Evolutionary conservation across 2,329 filamentous ascomycete genomes (phyloP).

Genomic region (Paraconiothyrium brasiliense): DNA sequence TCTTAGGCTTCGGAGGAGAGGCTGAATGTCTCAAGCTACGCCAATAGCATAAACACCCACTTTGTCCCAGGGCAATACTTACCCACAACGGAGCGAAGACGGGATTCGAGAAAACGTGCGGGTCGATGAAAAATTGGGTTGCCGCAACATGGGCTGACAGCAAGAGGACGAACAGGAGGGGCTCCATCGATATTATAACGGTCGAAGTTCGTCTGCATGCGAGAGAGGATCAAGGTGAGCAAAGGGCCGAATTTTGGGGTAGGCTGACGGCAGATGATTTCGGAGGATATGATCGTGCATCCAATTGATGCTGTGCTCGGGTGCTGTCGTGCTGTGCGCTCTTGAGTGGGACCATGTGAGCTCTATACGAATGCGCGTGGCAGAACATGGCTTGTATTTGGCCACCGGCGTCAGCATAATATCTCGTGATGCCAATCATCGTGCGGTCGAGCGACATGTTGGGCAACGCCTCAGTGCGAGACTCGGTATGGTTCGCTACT

Average conservation of each 20-base stretch:
- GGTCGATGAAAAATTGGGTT: background rate
- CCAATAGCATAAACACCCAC: too few species aligned
- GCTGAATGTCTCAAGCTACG: too few species aligned
- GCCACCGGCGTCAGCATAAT: background rate
- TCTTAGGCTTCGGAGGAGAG: too few species aligned
- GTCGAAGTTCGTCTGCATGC: background rate
- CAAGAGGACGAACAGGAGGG: background rate
- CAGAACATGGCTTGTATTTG: background rate
- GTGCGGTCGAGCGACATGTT: background rate
- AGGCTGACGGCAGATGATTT: background rate
- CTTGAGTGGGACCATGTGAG: background rate
- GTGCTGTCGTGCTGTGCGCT: background rate
- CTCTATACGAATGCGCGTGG: conserved; percentile 3
- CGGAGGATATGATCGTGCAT: background rate
- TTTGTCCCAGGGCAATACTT: too few species aligned
- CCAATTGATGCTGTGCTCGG: background rate
- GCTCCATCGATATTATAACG: background rate
- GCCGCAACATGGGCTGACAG: background rate
- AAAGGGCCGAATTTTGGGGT: background rate
- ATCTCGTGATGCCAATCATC: background rate
- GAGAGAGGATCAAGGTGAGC: background rate
- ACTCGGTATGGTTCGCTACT: background rate
- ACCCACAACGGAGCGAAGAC: background rate
- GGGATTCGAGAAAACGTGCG: too few species aligned
- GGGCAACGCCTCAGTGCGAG: background rate